Conservation (phyloP, 1,284 basidiomycete species). For the Boletellus deceptivus region DNA sequence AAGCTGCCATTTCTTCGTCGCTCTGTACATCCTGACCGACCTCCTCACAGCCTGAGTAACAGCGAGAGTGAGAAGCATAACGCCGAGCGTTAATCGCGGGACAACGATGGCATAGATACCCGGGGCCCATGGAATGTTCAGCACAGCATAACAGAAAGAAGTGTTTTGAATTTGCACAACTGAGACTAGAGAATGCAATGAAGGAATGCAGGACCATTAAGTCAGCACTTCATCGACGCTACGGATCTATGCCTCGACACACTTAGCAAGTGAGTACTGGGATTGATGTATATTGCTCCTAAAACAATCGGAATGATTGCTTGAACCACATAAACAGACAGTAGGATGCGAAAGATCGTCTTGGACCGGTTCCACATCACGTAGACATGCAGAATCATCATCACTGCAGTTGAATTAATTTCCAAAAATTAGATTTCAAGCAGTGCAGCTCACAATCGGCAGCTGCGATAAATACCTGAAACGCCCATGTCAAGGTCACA, state of each 20-base stretch:
- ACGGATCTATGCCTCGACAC: not conserved
- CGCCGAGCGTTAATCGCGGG: not conserved
- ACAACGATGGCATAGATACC: not conserved
- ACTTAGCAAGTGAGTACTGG: not conserved
- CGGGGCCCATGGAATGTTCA: not conserved
- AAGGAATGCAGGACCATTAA: too few species aligned
- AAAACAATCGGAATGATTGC: not conserved
- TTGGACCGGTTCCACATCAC: not conserved
- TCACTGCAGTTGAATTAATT: not conserved
- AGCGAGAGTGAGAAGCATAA: not conserved
- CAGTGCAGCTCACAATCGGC: not conserved
- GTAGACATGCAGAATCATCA: not conserved
- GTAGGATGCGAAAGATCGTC: not conserved
- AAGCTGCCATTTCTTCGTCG: not conserved
- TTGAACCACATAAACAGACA: not conserved
- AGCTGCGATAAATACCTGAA: not conserved
- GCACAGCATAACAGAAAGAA: not conserved
- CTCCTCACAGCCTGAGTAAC: not conserved
- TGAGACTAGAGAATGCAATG: not conserved
- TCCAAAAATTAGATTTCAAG: not conserved
- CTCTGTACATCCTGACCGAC: not conserved
- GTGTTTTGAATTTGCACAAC: not conserved
- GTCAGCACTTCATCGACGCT: not conserved
- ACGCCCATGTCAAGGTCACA: not conserved
- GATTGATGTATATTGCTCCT: not conserved